Evolutionary conservation across 2,329 filamentous ascomycete genomes (phyloP).

Genomic region (Epichloe amarillans): DNA sequence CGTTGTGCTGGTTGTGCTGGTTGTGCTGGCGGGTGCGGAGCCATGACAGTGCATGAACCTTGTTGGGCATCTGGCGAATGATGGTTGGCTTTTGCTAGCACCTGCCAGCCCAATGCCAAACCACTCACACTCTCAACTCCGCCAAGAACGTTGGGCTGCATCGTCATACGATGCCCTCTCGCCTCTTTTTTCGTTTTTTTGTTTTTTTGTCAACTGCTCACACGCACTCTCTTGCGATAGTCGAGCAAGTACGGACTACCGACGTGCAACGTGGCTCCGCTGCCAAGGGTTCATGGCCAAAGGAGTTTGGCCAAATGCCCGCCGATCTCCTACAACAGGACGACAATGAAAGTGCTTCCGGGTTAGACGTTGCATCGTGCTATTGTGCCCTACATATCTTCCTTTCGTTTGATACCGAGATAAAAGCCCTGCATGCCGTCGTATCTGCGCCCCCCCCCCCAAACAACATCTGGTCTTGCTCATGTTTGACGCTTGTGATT

Average conservation of each 20-base stretch:
- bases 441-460: no score
- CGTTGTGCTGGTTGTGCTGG: neutral
- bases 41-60: neutral
- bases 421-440: no score
- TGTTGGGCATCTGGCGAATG: neutral
- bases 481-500: no score
- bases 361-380: neutral
- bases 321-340: no score
- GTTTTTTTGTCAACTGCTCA: neutral
- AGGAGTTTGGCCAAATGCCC: no score
- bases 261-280: constrained; percentile 23
- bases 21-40: constrained; percentile 3
- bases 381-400: no score
- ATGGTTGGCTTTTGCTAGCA: no score
- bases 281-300: constrained; percentile 5
- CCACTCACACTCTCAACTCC: no score
- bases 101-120: no score
- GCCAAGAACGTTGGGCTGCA: no score
- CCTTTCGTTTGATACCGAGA: no score
- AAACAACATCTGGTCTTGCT: no score
- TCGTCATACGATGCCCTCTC: neutral
- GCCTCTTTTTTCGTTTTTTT: neutral
- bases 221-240: neutral
- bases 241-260: neutral
- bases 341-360: neutral